Percentiles rank a stretch among this genome's conserved stretches.
These are phyloP conservation scores for Botrytis galanthina DNA, from an alignment of 2,329 filamentous ascomycete genomes.

Conservation along the genomic window DNA sequence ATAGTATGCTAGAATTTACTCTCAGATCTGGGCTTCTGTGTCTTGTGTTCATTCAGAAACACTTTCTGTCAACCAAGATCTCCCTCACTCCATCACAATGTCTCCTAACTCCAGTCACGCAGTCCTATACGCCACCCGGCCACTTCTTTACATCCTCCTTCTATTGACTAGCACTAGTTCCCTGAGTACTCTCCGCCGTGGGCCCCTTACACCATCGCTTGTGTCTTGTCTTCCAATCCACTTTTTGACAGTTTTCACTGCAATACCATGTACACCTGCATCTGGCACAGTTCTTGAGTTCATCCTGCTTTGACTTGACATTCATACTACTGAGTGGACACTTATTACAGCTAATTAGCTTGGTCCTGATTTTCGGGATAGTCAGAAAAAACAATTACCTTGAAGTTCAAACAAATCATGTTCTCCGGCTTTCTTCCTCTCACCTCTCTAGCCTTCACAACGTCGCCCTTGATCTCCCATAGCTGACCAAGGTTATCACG, in stretches of 20 bases:
- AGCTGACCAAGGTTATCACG: background rate
- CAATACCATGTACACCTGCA: slow-evolving; percentile 10
- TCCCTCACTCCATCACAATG: background rate
- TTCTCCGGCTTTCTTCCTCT: background rate
- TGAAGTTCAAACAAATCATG: slow-evolving; percentile 6
- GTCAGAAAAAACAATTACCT: background rate
- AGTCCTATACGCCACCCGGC: background rate
- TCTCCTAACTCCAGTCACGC: too few species aligned
- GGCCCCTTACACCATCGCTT: background rate
- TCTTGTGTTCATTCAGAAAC: background rate
- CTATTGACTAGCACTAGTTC: background rate
- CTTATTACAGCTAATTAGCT: background rate
- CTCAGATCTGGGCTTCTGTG: too few species aligned
- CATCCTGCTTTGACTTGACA: background rate
- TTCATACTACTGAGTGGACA: background rate
- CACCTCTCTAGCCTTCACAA: background rate
- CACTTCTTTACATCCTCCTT: background rate
- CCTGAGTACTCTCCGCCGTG: background rate
- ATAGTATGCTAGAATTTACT: background rate
- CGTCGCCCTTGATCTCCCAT: slow-evolving; percentile 4
- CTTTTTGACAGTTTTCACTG: background rate
- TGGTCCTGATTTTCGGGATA: too few species aligned
- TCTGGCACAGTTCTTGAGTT: background rate
- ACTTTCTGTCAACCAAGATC: background rate
- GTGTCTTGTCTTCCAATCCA: slow-evolving; percentile 9